Percentiles rank a stretch among this genome's conserved stretches.
Evolutionary conservation across 768 basidiomycete species (phyloP).

Genomic region (Lactarius akahatsu): DNA sequence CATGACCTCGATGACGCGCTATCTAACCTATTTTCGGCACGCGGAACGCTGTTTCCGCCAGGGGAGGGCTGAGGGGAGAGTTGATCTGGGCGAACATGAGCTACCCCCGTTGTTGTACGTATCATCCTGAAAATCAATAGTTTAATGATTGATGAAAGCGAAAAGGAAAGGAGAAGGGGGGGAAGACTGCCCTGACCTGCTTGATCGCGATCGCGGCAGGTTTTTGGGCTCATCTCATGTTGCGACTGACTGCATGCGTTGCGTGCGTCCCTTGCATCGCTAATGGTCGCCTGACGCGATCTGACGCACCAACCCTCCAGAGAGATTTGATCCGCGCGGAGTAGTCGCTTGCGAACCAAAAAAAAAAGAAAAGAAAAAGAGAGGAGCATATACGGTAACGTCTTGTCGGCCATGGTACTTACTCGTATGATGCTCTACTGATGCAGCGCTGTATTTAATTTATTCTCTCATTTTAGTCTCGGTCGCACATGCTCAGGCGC

Average conservation of each 20-base stretch:
- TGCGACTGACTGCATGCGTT: not conserved
- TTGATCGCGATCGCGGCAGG: constrained; percentile 2
- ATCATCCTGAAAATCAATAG: constrained; percentile 16
- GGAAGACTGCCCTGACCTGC: not conserved
- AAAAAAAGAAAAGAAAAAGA: no score
- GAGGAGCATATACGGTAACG: not conserved
- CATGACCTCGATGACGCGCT: constrained; percentile 18
- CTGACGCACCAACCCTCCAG: not conserved
- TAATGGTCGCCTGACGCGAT: not conserved
- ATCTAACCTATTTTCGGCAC: constrained; percentile 18
- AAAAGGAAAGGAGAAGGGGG: not conserved
- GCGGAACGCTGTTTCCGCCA: constrained; percentile 14
- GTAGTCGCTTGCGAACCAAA: not conserved
- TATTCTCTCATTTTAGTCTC: not conserved
- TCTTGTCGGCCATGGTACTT: no score
- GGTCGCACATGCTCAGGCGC: not conserved
- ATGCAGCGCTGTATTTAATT: not conserved
- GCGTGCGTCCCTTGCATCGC: not conserved
- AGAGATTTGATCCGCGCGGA: not conserved
- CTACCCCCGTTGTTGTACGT: constrained; percentile 17
- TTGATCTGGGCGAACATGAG: not conserved
- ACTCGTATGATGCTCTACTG: not conserved
- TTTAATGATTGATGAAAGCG: not conserved
- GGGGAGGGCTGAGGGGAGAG: constrained; percentile 12
- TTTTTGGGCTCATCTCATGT: constrained; percentile 1